phyloP scores from a whole-genome alignment of 2,329 filamentous ascomycete species.

The Harringtonia aguacate region DNA sequence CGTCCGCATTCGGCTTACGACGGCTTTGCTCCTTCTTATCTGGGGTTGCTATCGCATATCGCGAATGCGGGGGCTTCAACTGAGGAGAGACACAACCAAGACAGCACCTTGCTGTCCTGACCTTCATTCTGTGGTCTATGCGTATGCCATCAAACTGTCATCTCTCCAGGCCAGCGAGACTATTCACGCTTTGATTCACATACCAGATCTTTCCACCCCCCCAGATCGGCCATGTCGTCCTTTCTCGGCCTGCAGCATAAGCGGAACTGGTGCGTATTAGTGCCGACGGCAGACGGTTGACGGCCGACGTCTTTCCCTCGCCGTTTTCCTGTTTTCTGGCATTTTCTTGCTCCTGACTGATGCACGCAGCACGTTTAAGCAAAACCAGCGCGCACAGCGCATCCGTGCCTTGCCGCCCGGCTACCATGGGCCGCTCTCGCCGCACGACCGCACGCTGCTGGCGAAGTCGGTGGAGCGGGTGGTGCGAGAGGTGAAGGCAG shows the following conservation, averaged over 20 bases:
- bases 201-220: too few relatives aligned
- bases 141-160: too few relatives aligned
- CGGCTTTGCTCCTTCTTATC: too few relatives aligned
- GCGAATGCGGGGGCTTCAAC: too few relatives aligned
- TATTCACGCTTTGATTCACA: too few relatives aligned
- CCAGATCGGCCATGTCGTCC: conserved; percentile 8
- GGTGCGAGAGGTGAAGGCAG: conserved; percentile 67
- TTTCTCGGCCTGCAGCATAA: conserved; percentile 10
- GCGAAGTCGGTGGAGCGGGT: conserved; percentile 66
- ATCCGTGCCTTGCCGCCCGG: conserved; percentile 51
- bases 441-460: conserved; percentile 56
- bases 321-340: not conserved
- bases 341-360: conserved; percentile 16
- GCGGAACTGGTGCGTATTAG: conserved; percentile 9
- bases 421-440: conserved; percentile 57
- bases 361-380: conserved; percentile 59
- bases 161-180: too few relatives aligned
- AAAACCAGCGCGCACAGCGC: conserved; percentile 59
- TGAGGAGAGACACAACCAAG: not conserved
- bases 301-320: not conserved
- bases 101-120: too few relatives aligned
- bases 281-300: too few relatives aligned
- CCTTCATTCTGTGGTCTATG: too few relatives aligned
- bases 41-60: too few relatives aligned
- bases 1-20: too few relatives aligned